These are phyloP conservation scores for Cronartium quercuum DNA, from an alignment of 1,284 basidiomycete species.

Conservation along the genomic window DNA sequence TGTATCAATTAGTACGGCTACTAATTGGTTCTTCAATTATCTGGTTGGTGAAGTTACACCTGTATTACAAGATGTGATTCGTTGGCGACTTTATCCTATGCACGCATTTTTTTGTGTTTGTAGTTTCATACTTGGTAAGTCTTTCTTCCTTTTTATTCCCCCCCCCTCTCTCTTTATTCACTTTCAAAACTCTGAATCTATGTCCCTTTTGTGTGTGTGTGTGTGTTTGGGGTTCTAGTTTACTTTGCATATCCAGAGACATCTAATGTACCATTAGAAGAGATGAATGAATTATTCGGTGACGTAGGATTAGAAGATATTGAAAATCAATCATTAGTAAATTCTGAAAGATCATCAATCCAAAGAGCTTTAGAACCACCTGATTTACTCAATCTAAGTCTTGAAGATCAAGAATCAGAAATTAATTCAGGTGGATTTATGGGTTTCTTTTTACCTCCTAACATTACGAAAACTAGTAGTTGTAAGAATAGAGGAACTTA, in stretches of 20 bases:
- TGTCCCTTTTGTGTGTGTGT: neutral
- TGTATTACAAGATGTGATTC: slow-evolving; percentile 76
- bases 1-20: slow-evolving; percentile 82
- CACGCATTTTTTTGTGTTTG: slow-evolving; percentile 87
- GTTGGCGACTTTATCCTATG: slow-evolving; percentile 92
- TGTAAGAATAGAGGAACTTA: neutral
- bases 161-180: neutral
- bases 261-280: slow-evolving; percentile 55
- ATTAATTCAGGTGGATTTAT: neutral
- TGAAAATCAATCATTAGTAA: slow-evolving; percentile 37
- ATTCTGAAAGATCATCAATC: slow-evolving; percentile 39
- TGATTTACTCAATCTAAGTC: slow-evolving; percentile 4
- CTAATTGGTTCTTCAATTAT: slow-evolving; percentile 51
- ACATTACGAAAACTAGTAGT: neutral
- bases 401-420: neutral
- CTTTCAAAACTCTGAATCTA: neutral
- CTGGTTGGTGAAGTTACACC: slow-evolving; percentile 81
- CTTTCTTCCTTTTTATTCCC: slow-evolving; percentile 20
- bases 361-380: slow-evolving; percentile 38
- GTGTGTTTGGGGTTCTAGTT: neutral
- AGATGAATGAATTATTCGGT: slow-evolving; percentile 53
- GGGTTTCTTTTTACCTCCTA: neutral
- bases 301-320: slow-evolving; percentile 50
- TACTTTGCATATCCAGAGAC: slow-evolving; percentile 62
- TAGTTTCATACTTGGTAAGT: slow-evolving; percentile 70